phyloP scores from a whole-genome alignment of 1,139 yeast species.

The Protomyces arabidopsidicola region DNA sequence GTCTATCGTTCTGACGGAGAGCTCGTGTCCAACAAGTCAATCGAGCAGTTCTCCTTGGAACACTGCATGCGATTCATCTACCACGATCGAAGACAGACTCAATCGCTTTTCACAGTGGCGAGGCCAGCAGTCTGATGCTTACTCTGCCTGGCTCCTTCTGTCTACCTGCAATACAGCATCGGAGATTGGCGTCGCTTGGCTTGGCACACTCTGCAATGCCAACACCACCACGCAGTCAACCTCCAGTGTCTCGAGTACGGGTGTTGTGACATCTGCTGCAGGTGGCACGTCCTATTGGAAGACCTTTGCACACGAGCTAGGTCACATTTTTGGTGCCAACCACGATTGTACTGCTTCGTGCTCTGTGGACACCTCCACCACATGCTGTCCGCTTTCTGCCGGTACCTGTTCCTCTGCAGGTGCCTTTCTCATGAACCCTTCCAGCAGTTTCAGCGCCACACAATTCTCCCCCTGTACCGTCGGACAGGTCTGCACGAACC shows the following conservation, averaged over 20 bases:
- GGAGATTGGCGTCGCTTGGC: slow-evolving; percentile 44
- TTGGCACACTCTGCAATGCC: slow-evolving; percentile 41
- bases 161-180: slow-evolving; percentile 41
- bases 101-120: slow-evolving; percentile 41
- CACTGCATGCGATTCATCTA: slow-evolving; percentile 35
- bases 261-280: slow-evolving; percentile 40
- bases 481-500: slow-evolving; percentile 41
- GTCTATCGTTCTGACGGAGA: slow-evolving; percentile 33
- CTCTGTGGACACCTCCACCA: slow-evolving; percentile 38
- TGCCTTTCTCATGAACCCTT: slow-evolving; percentile 43
- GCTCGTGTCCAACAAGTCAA: slow-evolving; percentile 36
- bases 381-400: slow-evolving; percentile 41
- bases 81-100: slow-evolving; percentile 38
- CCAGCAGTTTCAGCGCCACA: slow-evolving; percentile 35
- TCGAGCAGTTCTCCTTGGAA: slow-evolving; percentile 38
- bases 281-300: slow-evolving; percentile 39
- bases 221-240: slow-evolving; percentile 24
- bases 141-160: slow-evolving; percentile 43
- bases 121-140: slow-evolving; percentile 36
- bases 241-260: slow-evolving; percentile 39
- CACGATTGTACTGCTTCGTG: slow-evolving; percentile 42
- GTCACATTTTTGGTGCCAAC: slow-evolving; percentile 46
- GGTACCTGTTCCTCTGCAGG: slow-evolving; percentile 40
- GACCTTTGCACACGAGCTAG: slow-evolving; percentile 44
- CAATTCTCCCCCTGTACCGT: slow-evolving; percentile 42